Base-by-base conservation (phyloP, 768 basidiomycete species). In the Collybiopsis luxurians region DNA sequence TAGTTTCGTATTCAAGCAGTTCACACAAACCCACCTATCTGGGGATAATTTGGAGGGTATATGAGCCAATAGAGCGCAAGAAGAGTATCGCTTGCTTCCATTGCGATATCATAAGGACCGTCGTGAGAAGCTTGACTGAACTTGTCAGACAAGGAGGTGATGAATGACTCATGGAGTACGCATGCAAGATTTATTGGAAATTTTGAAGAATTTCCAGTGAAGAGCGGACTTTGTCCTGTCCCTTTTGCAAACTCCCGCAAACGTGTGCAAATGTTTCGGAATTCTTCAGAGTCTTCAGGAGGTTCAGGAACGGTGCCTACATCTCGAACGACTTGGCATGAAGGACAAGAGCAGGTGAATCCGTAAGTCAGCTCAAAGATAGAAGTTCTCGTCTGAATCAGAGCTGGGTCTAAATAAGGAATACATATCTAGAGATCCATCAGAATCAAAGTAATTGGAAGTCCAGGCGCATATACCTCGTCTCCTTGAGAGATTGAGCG, bases 1-100 rank as follows among this genome's bases (percentile, higher is more conserved):
- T 21, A 24, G 52, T 6, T 30, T 15, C 11, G 36, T 47, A n/a
- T n/a, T n/a, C 11, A 23, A 10, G 4, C 23, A 27, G 31, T 19
- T n/a, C n/a, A 23, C 15, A 39, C 27, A 15, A 12, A 67, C 79
- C 60, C 53, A 89, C 91, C 91, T 24, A 86, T 89, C 61, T 91
- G 88, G n/a, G 90, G 91, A 67, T 90, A 91, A 64, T 87, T 86
- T 2, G 70, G 72, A 1, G 91, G 89, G 63, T 93, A 93, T 45
- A 92, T 74, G 52, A 88, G 64, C 11, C 79, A 63, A 67, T 92
- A 93, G 6, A 89, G 69, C 1, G 85, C 85, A 19, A 90, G 71
- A 13, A 91, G 70, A 1, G 80, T 79, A 36, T 76, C 63, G 13
- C 91, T 90, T 11, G 73, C 68, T 30, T 75, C 64, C 21, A 86